Percentiles rank a stretch among this genome's conserved stretches.
These are phyloP conservation scores for Ochromonas danica DNA, from an alignment of 108 stramenopile genomes.

Conservation along the genomic window DNA sequence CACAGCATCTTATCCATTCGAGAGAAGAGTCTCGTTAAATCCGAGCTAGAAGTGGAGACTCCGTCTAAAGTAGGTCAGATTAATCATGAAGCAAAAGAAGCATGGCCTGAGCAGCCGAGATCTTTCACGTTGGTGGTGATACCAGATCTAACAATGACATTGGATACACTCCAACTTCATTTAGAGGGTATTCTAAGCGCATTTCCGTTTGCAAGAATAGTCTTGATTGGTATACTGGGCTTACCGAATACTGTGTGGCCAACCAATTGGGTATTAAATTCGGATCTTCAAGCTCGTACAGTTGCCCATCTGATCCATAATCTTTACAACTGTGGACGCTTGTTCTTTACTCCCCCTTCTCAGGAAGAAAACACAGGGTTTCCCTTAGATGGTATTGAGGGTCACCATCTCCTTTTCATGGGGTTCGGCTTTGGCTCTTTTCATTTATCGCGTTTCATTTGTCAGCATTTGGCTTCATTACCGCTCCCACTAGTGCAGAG, in stretches of 20 bases:
- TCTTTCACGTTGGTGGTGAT: conserved; percentile 39
- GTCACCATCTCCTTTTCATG: conserved; percentile 25
- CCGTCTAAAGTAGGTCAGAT: conserved; percentile 6
- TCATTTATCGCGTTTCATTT: background rate
- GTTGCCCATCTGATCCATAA: conserved; percentile 29
- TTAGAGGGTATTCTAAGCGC: background rate
- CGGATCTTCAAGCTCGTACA: conserved; percentile 7
- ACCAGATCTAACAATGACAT: conserved; percentile 45
- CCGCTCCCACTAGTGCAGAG: background rate
- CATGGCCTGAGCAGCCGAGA: background rate
- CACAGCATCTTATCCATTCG: background rate
- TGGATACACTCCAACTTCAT: conserved; percentile 35
- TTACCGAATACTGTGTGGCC: conserved; percentile 46
- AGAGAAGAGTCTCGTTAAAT: background rate
- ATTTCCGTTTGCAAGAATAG: background rate
- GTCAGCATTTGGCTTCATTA: background rate
- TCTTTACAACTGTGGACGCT: background rate
- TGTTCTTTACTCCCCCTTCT: background rate
- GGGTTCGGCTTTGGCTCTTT: conserved; percentile 41
- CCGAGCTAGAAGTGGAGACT: background rate
- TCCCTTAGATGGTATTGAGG: too few species aligned
- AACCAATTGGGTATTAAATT: conserved; percentile 33
- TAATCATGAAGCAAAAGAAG: background rate
- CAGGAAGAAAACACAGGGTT: background rate
- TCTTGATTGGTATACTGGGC: conserved; percentile 37